Evolutionary conservation across 805 yeast genomes (phyloP), one percentile per base, ranked within the genome.

Genomic region (Barnettozyma sucrosica): DNA sequence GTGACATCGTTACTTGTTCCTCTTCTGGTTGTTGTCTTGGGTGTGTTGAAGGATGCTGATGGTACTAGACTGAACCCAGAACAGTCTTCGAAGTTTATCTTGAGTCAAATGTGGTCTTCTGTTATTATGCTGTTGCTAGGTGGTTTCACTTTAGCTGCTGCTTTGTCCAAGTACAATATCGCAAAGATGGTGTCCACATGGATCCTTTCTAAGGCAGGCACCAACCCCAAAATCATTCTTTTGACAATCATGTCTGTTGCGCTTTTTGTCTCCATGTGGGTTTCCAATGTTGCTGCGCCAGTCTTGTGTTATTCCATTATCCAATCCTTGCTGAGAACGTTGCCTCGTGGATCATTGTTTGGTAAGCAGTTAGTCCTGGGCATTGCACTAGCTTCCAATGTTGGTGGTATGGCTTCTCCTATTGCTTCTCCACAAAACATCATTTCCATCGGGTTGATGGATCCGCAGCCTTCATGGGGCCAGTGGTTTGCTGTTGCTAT

Each of bases 381-480:
- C 39, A 85, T 92, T 55, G 98, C 98, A 0, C 70, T 92, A 48
- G 95, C 98, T 2, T 85, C 96, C 7, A 89, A 92, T 62, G 72
- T 92, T 42, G 98, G 96, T 20, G 99, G 99, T 54, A 92, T 90
- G 95, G 85, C 96, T 0, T 88, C 96, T 4, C 99, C 99, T 7
- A 92, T 92, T 60, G 90, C 97, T 1, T 88, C 97, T 3, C 99
- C 99, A 2, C 99, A 92, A 63, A 92, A 92, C 65, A 87, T 92
- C 52, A 82, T 92, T 57, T 96, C 97, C 1, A 74, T 92, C 44
- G 90, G 88, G 48, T 71, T 83, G 55, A 92, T 92, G 98, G 74
- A 73, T 48, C 96, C 95, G 1, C 82, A 77, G 47, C 82, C 83
- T 1, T 80, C 84, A 8, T 92, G 99, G 99, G 82, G 83, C 10